Evolutionary conservation across 768 basidiomycete genomes (phyloP).

Genomic region (Suillus decipiens): DNA sequence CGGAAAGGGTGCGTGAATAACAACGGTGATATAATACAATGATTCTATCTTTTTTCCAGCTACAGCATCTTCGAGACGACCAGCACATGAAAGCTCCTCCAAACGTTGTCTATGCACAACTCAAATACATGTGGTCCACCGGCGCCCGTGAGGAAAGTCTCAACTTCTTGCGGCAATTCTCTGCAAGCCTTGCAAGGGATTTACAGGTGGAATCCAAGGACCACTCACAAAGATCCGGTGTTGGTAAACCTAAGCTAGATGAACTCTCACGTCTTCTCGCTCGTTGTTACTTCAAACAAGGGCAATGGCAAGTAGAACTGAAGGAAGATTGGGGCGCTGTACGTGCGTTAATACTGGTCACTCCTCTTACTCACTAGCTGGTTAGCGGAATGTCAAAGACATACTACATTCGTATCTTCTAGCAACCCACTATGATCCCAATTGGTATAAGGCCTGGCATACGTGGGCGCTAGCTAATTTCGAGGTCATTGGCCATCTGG

Average conservation of each 20-base stretch:
- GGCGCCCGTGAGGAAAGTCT: conserved; percentile 79
- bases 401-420: conserved; percentile 83
- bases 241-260: conserved; percentile 59
- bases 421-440: conserved; percentile 88
- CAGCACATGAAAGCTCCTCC: conserved; percentile 79
- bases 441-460: conserved; percentile 99
- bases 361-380: conserved; percentile 15
- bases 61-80: conserved; percentile 51
- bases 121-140: conserved; percentile 95
- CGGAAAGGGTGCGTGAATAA: conserved; percentile 55
- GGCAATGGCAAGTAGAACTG: conserved; percentile 88
- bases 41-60: conserved; percentile 21
- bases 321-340: conserved; percentile 81
- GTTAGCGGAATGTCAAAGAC: conserved; percentile 74
- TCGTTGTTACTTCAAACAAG: conserved; percentile 94
- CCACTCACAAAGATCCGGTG: conserved; percentile 49
- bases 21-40: no score
- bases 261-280: conserved; percentile 89
- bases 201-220: conserved; percentile 62
- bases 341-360: conserved; percentile 30
- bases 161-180: conserved; percentile 81
- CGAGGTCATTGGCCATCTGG: conserved; percentile 84
- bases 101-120: conserved; percentile 92
- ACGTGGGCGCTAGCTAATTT: conserved; percentile 98
- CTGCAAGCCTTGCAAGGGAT: conserved; percentile 72